phyloP scores from a whole-genome alignment of 352 stramenopile genomes.

The Globisporangium takayamanum region DNA sequence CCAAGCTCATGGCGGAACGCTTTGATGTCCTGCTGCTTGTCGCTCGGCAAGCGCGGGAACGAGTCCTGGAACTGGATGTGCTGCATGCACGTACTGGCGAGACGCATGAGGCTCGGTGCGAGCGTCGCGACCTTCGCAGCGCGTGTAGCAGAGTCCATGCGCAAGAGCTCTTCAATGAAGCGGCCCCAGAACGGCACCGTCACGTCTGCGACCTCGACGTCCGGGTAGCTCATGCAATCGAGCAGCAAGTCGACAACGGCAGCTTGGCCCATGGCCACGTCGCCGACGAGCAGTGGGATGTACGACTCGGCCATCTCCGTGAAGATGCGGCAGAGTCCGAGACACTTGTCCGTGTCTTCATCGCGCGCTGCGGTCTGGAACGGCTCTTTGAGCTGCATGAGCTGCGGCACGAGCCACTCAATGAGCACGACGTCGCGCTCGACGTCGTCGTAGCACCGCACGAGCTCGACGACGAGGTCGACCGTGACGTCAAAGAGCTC shows the following conservation, averaged over 20 bases:
- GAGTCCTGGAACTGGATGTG: slow-evolving; percentile 73
- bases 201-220: slow-evolving; percentile 75
- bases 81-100: slow-evolving; percentile 72
- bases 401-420: slow-evolving; percentile 71
- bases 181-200: slow-evolving; percentile 83
- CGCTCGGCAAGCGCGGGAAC: slow-evolving; percentile 48
- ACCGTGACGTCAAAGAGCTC: slow-evolving; percentile 82
- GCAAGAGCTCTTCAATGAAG: slow-evolving; percentile 47
- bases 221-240: slow-evolving; percentile 81
- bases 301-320: slow-evolving; percentile 88
- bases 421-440: slow-evolving; percentile 46
- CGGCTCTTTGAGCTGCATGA: slow-evolving; percentile 54
- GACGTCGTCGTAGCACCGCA: slow-evolving; percentile 49
- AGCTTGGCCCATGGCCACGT: slow-evolving; percentile 47
- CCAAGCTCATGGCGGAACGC: slow-evolving; percentile 69
- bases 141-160: slow-evolving; percentile 3
- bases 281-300: slow-evolving; percentile 67
- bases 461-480: slow-evolving; percentile 77
- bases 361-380: slow-evolving; percentile 42
- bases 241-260: slow-evolving; percentile 78
- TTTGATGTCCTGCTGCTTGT: slow-evolving; percentile 84
- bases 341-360: slow-evolving; percentile 70
- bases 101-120: slow-evolving; percentile 38
- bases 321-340: slow-evolving; percentile 84
- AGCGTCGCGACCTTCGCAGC: slow-evolving; percentile 34